Conservation (phyloP, 306 rosid genomes). For the Dicorynia guianensis region DNA sequence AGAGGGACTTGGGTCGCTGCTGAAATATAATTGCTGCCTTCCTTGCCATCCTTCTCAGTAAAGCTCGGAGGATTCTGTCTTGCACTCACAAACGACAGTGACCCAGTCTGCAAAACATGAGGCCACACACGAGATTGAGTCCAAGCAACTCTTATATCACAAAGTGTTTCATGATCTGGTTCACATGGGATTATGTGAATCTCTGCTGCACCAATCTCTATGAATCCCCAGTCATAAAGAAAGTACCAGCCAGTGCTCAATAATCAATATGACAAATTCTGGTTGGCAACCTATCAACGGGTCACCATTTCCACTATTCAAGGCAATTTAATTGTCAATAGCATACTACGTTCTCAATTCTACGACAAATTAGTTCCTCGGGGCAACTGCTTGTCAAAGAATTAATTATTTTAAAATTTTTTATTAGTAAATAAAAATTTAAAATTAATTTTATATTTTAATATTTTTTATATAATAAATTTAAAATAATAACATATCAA, state of each 20-base stretch:
- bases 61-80: not conserved
- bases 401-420: too few relatives aligned
- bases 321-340: slow-evolving; percentile 16
- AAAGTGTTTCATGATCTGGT: slow-evolving; percentile 7
- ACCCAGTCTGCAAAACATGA: not conserved
- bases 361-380: not conserved
- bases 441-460: too few relatives aligned
- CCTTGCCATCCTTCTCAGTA: not conserved
- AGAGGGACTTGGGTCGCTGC: too few relatives aligned
- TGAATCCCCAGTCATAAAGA: not conserved
- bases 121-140: not conserved
- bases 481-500: too few relatives aligned
- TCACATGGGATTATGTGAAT: slow-evolving; percentile 5
- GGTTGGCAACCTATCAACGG: not conserved
- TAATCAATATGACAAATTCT: not conserved
- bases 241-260: not conserved
- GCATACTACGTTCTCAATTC: slow-evolving; percentile 11
- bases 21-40: too few relatives aligned
- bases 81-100: not conserved
- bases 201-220: not conserved
- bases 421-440: too few relatives aligned
- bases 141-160: not conserved
- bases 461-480: too few relatives aligned
- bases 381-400: too few relatives aligned
- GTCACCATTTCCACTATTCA: not conserved